Base-by-base conservation (phyloP, 352 stramenopile genomes). In the Pythium aquatile region DNA sequence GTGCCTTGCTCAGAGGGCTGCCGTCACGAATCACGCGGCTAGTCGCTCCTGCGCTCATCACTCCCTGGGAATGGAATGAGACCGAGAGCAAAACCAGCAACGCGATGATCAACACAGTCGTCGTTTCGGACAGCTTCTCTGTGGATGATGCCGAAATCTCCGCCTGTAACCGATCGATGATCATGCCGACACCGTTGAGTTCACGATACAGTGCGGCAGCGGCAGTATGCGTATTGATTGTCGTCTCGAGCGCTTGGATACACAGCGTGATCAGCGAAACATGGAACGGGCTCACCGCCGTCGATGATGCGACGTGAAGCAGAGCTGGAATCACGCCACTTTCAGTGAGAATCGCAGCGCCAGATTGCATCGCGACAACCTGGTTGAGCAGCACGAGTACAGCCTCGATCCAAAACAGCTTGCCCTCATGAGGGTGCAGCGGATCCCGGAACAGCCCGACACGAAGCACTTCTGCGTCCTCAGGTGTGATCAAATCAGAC, bases 21-120 rank as follows among this genome's bases (percentile, higher is more conserved):
- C 81, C 84, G 64, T 96, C 87, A 17, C 87, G 85, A 73, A 96
- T 96, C n/a, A 88, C 82, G 5, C 87, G 87, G 53, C 84, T 93
- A 28, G 87, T 94, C 16, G 85, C 80, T 6, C 87, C 87, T 46
- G 87, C 87, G 33, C 81, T 96, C 87, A 96, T 96, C 16, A 96
- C 78, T 24, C 87, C 85, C 60, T 96, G 87, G 3, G 83, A 90
- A 63, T 96, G 87, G 59, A 96, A 94, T 3, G 87, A 93, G 57
- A 91, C 79, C 2, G 85, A 96, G 4, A 96, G 64, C 55, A 84
- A 79, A n/a, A 80, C 78, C 61, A 96, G 72, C 9, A 96, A 73
- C 11, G 85, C 73, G 14, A 91, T 69, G 14, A 92, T 57, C 26
- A 96, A 55, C 32, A 92, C 81, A 16, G 66, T 76, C 49, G 87